Percentiles rank a stretch among this genome's conserved stretches.
phyloP scores from a whole-genome alignment of 1,139 yeast species.

The Taphrina wiesneri region DNA sequence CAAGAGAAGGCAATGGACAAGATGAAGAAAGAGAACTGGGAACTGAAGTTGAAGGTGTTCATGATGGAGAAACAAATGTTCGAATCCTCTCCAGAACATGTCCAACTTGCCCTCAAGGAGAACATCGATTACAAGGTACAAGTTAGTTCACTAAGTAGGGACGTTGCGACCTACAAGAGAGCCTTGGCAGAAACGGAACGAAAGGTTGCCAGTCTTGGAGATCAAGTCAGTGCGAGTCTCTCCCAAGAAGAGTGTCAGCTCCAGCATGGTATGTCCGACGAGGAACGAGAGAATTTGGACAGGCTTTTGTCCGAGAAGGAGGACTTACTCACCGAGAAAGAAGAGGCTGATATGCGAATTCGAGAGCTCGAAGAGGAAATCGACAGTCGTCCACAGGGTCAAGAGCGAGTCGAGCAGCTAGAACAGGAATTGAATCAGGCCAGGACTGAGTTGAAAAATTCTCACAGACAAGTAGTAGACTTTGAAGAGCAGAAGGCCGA shows the following conservation, averaged over 20 bases:
- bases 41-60: slow-evolving; percentile 39
- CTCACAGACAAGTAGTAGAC: background rate
- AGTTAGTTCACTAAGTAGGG: slow-evolving; percentile 37
- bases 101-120: slow-evolving; percentile 38
- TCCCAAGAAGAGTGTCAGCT: slow-evolving; percentile 21
- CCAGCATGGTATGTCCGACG: slow-evolving; percentile 33
- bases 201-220: slow-evolving; percentile 31
- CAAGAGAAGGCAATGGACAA: slow-evolving; percentile 39
- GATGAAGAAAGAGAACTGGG: slow-evolving; percentile 41
- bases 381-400: background rate
- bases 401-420: background rate
- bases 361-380: slow-evolving; percentile 26
- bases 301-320: slow-evolving; percentile 16
- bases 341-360: slow-evolving; percentile 22
- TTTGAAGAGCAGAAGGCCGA: background rate
- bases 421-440: slow-evolving; percentile 2
- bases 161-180: slow-evolving; percentile 36
- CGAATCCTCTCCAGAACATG: slow-evolving; percentile 40
- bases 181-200: slow-evolving; percentile 38
- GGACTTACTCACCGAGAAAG: slow-evolving; percentile 10
- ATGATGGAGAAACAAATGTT: slow-evolving; percentile 38
- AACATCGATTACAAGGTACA: slow-evolving; percentile 40
- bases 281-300: slow-evolving; percentile 21
- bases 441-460: background rate
- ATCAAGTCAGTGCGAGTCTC: slow-evolving; percentile 26